Conservation (phyloP, 2,329 filamentous ascomycete species). For the Alternaria gaisen region DNA sequence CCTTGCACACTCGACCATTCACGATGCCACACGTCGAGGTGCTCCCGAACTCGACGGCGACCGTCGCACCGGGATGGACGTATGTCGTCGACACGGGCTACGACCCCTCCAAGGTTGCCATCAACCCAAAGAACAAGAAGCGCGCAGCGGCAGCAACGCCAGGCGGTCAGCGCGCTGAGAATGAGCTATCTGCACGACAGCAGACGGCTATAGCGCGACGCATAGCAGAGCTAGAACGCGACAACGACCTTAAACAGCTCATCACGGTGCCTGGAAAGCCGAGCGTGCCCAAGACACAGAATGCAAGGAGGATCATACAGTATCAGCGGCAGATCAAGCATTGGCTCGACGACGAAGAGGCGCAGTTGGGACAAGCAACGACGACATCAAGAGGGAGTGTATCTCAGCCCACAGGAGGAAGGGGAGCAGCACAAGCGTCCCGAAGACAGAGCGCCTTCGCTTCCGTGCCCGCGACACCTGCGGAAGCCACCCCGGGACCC, state of each 20-base stretch:
- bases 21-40: slow-evolving; percentile 80
- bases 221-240: slow-evolving; percentile 81
- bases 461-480: slow-evolving; percentile 38
- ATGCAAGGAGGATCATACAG: slow-evolving; percentile 77
- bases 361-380: slow-evolving; percentile 62
- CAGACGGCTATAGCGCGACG: slow-evolving; percentile 83
- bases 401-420: slow-evolving; percentile 19
- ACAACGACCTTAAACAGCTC: slow-evolving; percentile 64
- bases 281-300: slow-evolving; percentile 62
- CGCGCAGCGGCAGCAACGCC: slow-evolving; percentile 64
- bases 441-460: slow-evolving; percentile 38
- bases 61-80: slow-evolving; percentile 85
- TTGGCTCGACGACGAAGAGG: slow-evolving; percentile 81
- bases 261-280: slow-evolving; percentile 53
- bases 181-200: slow-evolving; percentile 79
- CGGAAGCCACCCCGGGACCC: slow-evolving; percentile 38
- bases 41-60: slow-evolving; percentile 73
- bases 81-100: slow-evolving; percentile 82
- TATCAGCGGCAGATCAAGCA: slow-evolving; percentile 86
- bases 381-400: slow-evolving; percentile 21
- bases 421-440: slow-evolving; percentile 25
- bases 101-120: slow-evolving; percentile 63
- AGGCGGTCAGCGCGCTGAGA: slow-evolving; percentile 49
- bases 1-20: slow-evolving; percentile 10
- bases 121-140: slow-evolving; percentile 67